Base-by-base conservation (phyloP, 148 eudicot species). In the Nepenthes mirabilis region DNA sequence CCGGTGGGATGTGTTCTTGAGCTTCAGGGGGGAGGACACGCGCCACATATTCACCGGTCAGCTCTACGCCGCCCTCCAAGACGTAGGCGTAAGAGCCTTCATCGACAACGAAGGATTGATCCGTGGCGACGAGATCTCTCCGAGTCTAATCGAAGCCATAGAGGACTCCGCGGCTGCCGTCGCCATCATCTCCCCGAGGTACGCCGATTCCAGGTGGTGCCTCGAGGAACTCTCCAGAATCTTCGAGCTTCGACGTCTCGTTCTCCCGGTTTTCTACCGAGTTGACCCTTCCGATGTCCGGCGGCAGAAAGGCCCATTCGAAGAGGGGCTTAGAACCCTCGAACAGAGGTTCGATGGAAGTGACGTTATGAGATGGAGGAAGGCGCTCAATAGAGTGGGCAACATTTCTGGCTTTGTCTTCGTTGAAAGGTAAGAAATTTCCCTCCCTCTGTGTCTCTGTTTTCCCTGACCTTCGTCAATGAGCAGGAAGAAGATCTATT, bases 121-220 rank as follows among this genome's bases (percentile, higher is more conserved):
- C n/a, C n/a, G n/a, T n/a, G n/a, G n/a, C n/a, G n/a, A n/a, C n/a
- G n/a, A n/a, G n/a, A n/a, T n/a, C n/a, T n/a, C n/a, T n/a, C n/a
- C n/a, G n/a, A n/a, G n/a, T n/a, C n/a, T n/a, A n/a, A n/a, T n/a
- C n/a, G n/a, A n/a, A n/a, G n/a, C n/a, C n/a, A n/a, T n/a, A n/a
- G n/a, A n/a, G n/a, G n/a, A n/a, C n/a, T n/a, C n/a, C n/a, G n/a
- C n/a, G n/a, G 74, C 68, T 3, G 65, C 68, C 32, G 62, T 74
- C 6, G 62, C 71, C 14, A 57, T 74, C 33, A 57, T 74, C 10
- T 74, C 78, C 1, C 64, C 56, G 34, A 66, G 45, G 1, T 75
- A 75, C 55, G 79, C 79, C 45, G 55, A 64, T 7, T 75, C 79
- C 1, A n/a, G 65, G 57, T 66, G 79, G 68, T 73, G 77, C 55